These are phyloP conservation scores for Quercus robur DNA, from an alignment of 306 rosid species.

Conservation along the genomic window DNA sequence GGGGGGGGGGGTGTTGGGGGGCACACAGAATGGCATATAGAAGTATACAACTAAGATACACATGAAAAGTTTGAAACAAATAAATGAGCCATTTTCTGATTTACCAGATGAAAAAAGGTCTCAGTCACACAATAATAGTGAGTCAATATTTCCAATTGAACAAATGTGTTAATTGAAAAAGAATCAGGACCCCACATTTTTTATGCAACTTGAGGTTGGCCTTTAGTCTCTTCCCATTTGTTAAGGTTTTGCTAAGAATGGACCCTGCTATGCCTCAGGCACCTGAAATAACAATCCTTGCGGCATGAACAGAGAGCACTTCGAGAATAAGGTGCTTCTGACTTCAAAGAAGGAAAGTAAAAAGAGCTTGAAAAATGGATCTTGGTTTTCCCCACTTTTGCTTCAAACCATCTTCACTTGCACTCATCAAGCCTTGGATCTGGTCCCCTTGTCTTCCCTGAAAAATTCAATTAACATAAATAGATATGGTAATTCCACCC, in stretches of 20 bases:
- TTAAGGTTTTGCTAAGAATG: not conserved
- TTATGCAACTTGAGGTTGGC: constrained; percentile 27
- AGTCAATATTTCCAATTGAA: constrained; percentile 19
- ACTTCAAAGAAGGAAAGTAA: constrained; percentile 76
- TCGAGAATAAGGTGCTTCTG: constrained; percentile 19
- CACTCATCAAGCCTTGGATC: constrained; percentile 41
- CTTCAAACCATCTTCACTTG: constrained; percentile 27
- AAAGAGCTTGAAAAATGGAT: constrained; percentile 81
- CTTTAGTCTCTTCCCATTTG: constrained; percentile 10
- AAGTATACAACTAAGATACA: not conserved
- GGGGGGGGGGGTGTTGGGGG: no score
- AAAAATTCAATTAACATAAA: not conserved
- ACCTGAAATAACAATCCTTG: not conserved
- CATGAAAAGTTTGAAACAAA: not conserved
- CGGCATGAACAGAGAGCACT: constrained; percentile 13
- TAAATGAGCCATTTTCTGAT: not conserved
- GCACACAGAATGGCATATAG: no score
- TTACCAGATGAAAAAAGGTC: not conserved
- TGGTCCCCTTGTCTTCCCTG: constrained; percentile 61
- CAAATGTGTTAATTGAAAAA: not conserved
- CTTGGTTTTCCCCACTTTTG: constrained; percentile 55
- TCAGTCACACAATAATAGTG: constrained; percentile 22
- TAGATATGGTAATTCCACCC: not conserved
- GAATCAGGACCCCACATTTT: constrained; percentile 19
- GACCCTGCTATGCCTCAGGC: not conserved